Percentiles rank a stretch among this genome's conserved stretches.
Evolutionary conservation across 192 early-diverging fungal species (phyloP).

Genomic region (Polychytrium aggregatum): DNA sequence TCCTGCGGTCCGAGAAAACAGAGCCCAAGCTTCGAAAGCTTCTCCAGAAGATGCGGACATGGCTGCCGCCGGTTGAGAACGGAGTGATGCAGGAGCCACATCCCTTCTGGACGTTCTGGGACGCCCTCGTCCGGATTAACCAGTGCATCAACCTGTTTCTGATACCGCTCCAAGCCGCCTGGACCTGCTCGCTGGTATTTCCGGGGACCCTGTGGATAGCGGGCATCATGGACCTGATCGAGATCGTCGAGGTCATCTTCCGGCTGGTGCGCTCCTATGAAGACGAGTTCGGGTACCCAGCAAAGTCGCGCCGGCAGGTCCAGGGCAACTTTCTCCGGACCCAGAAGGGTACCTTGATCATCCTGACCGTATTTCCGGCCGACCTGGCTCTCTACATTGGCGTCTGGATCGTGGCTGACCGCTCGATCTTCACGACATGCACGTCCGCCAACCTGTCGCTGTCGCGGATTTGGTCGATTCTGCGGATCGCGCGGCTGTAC

Average conservation of each 20-base stretch:
- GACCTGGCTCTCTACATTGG: no score
- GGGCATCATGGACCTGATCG: slow-evolving; percentile 2
- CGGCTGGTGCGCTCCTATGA: not conserved
- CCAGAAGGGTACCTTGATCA: not conserved
- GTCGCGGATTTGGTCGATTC: not conserved
- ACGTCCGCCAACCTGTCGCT: not conserved
- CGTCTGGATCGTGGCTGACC: no score
- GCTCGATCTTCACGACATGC: not conserved
- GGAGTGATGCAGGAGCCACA: no score
- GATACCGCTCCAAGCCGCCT: slow-evolving; percentile 7
- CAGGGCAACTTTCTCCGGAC: slow-evolving; percentile 1
- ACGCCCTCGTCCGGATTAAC: no score
- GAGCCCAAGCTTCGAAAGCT: no score
- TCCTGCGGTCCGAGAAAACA: no score
- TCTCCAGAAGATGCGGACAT: no score
- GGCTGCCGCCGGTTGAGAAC: no score
- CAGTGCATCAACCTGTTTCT: slow-evolving; percentile 9
- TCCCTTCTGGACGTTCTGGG: no score
- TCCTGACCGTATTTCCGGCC: not conserved
- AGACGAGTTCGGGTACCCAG: slow-evolving; percentile 8
- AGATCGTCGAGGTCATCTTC: slow-evolving; percentile 1
- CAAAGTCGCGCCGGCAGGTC: not conserved
- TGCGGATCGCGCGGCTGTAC: not conserved
- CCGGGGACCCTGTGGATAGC: not conserved
- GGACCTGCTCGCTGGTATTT: slow-evolving; percentile 3